Percentiles rank a stretch among this genome's conserved stretches.
These are phyloP conservation scores for Sarocladiaceae sp. DNA, from an alignment of 2,329 filamentous ascomycete species.

Conservation along the genomic window DNA sequence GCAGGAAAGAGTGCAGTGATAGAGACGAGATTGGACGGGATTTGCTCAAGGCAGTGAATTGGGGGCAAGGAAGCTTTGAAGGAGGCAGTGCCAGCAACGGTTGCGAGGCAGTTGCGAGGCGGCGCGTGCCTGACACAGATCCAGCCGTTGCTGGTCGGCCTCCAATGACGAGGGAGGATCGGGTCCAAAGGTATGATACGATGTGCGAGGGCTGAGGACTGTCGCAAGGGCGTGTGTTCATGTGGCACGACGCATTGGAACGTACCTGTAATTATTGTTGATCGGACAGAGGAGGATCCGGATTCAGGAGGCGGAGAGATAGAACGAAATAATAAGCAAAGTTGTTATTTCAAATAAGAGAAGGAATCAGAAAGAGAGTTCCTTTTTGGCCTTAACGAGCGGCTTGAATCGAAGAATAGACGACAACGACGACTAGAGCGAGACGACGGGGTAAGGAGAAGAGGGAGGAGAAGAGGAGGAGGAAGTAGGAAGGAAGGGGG, in stretches of 20 bases:
- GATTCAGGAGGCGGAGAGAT: background rate
- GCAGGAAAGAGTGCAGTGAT: background rate
- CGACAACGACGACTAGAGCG: conserved; percentile 11
- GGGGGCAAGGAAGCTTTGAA: background rate
- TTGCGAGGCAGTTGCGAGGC: conserved; percentile 10
- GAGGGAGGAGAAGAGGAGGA: conserved; percentile 15
- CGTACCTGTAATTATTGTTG: conserved; percentile 9
- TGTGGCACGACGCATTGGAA: conserved; percentile 4
- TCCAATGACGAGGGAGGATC: background rate
- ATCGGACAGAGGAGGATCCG: background rate
- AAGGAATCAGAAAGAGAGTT: conserved; percentile 6
- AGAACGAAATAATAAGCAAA: conserved; percentile 9
- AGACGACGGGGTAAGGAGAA: conserved; percentile 17
- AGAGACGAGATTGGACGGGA: background rate
- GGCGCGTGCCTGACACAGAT: conserved; percentile 4
- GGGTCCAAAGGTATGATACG: background rate
- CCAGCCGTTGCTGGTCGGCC: background rate
- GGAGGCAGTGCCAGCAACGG: background rate
- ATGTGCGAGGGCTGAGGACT: background rate
- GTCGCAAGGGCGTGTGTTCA: conserved; percentile 1
- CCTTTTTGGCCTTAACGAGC: conserved; percentile 14
- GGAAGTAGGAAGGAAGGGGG: conserved; percentile 18
- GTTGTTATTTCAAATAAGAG: conserved; percentile 8
- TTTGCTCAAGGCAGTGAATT: background rate
- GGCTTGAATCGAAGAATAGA: conserved; percentile 14